A percentile compares a stretch with the other conserved stretches of the same genome.
phyloP scores from a whole-genome alignment of 768 basidiomycete genomes.

The Russula earlei region DNA sequence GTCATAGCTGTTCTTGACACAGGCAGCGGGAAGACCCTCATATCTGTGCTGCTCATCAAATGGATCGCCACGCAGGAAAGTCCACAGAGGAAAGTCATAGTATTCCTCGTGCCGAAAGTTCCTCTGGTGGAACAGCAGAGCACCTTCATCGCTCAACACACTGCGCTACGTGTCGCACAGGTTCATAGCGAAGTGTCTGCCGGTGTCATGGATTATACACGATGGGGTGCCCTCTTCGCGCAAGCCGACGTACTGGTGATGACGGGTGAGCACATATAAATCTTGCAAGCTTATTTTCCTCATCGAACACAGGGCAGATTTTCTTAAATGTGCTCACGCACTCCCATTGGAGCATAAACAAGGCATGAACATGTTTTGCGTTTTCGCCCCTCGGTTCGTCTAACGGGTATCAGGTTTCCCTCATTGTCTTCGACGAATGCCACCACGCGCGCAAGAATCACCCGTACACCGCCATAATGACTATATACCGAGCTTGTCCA shows the following conservation, averaged over 20 bases:
- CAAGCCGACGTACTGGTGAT: conserved; percentile 71
- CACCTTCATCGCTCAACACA: conserved; percentile 53
- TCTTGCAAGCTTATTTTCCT: not conserved
- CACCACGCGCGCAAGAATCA: conserved; percentile 50
- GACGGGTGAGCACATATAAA: conserved; percentile 46
- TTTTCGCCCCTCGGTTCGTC: not conserved
- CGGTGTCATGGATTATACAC: conserved; percentile 53
- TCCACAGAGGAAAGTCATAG: conserved; percentile 47
- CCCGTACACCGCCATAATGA: conserved; percentile 50
- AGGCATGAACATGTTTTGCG: conserved; percentile 28
- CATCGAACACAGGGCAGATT: conserved; percentile 54
- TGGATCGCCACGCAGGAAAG: conserved; percentile 51
- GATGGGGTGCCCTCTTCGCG: conserved; percentile 58
- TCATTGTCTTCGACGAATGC: conserved; percentile 50
- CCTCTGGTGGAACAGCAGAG: conserved; percentile 79
- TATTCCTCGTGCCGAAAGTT: conserved; percentile 82
- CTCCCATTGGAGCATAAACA: conserved; percentile 67
- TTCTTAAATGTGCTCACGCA: conserved; percentile 74
- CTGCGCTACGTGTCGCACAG: conserved; percentile 55
- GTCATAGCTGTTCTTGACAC: conserved; percentile 53
- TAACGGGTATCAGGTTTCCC: conserved; percentile 34
- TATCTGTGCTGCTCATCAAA: conserved; percentile 59
- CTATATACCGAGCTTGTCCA: conserved; percentile 42
- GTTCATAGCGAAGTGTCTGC: conserved; percentile 66
- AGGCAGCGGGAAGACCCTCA: conserved; percentile 53